Percentiles rank a stretch among this genome's conserved stretches.
Evolutionary conservation across 1,284 basidiomycete genomes (phyloP).

Genomic region (Leccinum glutinopallens): DNA sequence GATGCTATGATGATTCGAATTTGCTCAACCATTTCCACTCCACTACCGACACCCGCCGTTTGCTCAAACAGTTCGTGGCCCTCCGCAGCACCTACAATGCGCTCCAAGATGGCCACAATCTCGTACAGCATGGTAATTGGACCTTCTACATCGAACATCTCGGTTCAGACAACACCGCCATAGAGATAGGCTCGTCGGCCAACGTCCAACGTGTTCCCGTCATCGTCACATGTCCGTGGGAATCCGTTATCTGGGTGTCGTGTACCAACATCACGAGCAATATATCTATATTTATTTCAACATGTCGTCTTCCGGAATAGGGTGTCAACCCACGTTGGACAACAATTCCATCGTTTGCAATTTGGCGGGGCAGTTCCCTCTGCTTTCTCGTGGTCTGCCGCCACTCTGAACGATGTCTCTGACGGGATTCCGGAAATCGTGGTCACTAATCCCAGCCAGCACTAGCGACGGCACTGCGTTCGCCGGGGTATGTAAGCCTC

Average conservation of each 20-base stretch:
- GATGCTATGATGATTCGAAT: constrained; percentile 88
- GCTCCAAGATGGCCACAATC: constrained; percentile 82
- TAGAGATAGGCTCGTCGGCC: constrained; percentile 75
- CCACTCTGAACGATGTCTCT: constrained; percentile 69
- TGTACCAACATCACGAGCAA: constrained; percentile 66
- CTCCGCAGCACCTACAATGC: constrained; percentile 69
- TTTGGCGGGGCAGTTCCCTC: constrained; percentile 58
- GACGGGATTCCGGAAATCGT: constrained; percentile 81
- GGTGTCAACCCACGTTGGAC: constrained; percentile 55
- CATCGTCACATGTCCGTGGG: too few relatives aligned
- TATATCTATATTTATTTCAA: constrained; percentile 52
- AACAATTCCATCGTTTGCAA: constrained; percentile 48
- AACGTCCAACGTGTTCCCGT: constrained; percentile 36
- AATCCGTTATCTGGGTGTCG: constrained; percentile 26
- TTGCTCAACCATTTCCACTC: constrained; percentile 92
- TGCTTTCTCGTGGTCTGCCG: constrained; percentile 68
- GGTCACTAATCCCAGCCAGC: constrained; percentile 54
- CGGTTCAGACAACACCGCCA: constrained; percentile 79
- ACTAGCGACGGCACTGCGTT: constrained; percentile 45
- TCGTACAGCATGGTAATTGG: constrained; percentile 82
- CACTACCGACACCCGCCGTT: constrained; percentile 71
- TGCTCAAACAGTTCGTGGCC: constrained; percentile 73
- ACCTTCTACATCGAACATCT: constrained; percentile 76
- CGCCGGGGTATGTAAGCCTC: constrained; percentile 52
- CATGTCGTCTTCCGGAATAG: constrained; percentile 68